Base-by-base conservation (phyloP, 2,329 filamentous ascomycete genomes). In the Phyllosticta ampelicida region DNA sequence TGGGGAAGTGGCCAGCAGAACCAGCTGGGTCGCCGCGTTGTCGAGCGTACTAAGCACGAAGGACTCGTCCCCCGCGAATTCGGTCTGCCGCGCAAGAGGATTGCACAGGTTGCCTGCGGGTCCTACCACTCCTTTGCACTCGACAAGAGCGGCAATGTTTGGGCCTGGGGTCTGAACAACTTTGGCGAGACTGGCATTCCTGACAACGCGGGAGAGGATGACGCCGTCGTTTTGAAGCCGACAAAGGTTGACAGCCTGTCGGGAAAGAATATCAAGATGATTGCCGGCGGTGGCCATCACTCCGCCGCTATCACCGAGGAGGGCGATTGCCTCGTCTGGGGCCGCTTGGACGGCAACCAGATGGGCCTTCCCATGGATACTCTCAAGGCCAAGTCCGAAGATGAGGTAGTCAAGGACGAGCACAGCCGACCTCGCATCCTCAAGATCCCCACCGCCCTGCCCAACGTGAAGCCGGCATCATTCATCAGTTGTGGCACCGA, bases 101-200 rank as follows among this genome's bases (percentile, higher is more conserved):
- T 87, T 55, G 77, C 77, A 54, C 82, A 75, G 73, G 80, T 87
- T 60, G 80, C 81, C 26, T 85, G 84, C 56, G 90, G 90, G 51
- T 82, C 86, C 13, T 92, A 91, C 73, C 89, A 95, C 75, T 87
- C 85, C 64, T 92, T 95, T 65, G 86, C 86, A 54, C 80, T 90
- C 53, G 80, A 81, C 65, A 80, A 83, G 61, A 80, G 85, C 26
- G 85, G 85, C 48, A 78, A 81, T 28, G 86, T 92, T 29, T 94
- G 84, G 73, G 82, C 85, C 0, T 95, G 90, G 89, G 90, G 90
- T 21, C 77, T 92, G 28, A 95, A 95, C 78, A 90, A 87, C 73
- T 95, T 88, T 71, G 87, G 86, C 62, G 86, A 95, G 74, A 88
- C 87, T 16, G 89, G 86, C 36, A 78, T 86, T 60, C 76, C 77